Conservation (phyloP, 106 monocot species). For the Posidonia australis region DNA sequence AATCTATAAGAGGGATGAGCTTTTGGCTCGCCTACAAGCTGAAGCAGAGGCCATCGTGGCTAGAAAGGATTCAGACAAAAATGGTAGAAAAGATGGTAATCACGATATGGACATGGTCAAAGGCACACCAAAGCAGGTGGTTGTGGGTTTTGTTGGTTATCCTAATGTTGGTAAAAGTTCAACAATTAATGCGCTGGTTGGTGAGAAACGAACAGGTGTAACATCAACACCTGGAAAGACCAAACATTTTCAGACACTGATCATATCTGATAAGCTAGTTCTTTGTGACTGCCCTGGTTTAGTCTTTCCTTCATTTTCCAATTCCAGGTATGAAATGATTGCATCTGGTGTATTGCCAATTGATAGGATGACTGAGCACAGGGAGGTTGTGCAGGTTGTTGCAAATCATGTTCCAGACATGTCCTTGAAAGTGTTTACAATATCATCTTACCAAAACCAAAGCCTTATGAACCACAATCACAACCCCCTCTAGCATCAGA, state of each 20-base stretch:
- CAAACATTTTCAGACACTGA: constrained; percentile 93
- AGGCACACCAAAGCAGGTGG: constrained; percentile 40
- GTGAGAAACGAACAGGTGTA: constrained; percentile 78
- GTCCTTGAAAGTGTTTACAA: constrained; percentile 52
- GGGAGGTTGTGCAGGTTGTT: constrained; percentile 78
- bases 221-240: constrained; percentile 97
- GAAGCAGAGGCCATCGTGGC: constrained; percentile 59
- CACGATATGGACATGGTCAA: neutral
- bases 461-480: constrained; percentile 52
- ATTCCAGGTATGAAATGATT: constrained; percentile 85
- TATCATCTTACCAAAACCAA: constrained; percentile 70
- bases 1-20: constrained; percentile 66
- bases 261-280: constrained; percentile 79
- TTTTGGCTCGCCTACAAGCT: constrained; percentile 62
- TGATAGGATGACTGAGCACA: constrained; percentile 70
- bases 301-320: constrained; percentile 94
- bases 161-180: constrained; percentile 98
- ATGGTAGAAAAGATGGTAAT: neutral
- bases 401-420: constrained; percentile 50
- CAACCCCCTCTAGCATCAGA: constrained; percentile 61
- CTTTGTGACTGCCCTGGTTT: constrained; percentile 95
- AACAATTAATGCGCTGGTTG: constrained; percentile 90
- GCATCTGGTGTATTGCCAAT: constrained; percentile 88
- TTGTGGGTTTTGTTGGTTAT: constrained; percentile 95
- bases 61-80: constrained; percentile 13